Base-by-base conservation (phyloP, 495 filamentous ascomycete genomes). In the Penicillium soppii region DNA sequence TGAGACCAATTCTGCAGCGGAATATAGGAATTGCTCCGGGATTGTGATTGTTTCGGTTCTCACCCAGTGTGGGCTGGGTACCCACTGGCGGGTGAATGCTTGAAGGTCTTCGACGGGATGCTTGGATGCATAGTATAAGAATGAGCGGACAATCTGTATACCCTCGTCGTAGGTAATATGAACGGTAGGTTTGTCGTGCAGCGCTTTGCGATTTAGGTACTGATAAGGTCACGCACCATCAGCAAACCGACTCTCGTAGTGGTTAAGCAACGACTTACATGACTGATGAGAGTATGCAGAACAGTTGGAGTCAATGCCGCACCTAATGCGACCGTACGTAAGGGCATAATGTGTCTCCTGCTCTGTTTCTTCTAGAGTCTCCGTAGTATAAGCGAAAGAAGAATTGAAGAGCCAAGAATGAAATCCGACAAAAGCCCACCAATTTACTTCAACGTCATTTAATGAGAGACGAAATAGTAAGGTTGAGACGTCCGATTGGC, bases 81-180 rank as follows among this genome's bases (percentile, higher is more conserved):
- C 91, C 82, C 87, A 89, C 76, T 96, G 91, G 19, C 80, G 74
- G 0, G 92, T 95, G 67, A 97, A 97, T 17, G 82, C 82, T 59
- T 97, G 92, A 15, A 97, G 66, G 26, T 97, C 92, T 68, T 97
- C 92, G 50, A 97, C 86, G 0, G 89, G 89, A 62, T 95, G 90
- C 53, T 88, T 83, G 1, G 91, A 91, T 1, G 90, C 86, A 59
- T 90, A 88, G 15, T 70, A 59, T 19, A 97, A 82, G 69, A 97
- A 97, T 29, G 84, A 83, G 41, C 89, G 88, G 52, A 97, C 84
- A 17, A 97, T 77, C 23, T 86, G 80, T n/a, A 97, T 77, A n/a
- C 91, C 91, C 69, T 96, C 87, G 59, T 96, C 88, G 67, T 97
- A 97, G 20, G 90, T 91, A 53, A 97, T 82, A 59, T 92, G 90